phyloP scores from a whole-genome alignment of 1,139 yeast species.

The Sugiyamaella castrensis region DNA sequence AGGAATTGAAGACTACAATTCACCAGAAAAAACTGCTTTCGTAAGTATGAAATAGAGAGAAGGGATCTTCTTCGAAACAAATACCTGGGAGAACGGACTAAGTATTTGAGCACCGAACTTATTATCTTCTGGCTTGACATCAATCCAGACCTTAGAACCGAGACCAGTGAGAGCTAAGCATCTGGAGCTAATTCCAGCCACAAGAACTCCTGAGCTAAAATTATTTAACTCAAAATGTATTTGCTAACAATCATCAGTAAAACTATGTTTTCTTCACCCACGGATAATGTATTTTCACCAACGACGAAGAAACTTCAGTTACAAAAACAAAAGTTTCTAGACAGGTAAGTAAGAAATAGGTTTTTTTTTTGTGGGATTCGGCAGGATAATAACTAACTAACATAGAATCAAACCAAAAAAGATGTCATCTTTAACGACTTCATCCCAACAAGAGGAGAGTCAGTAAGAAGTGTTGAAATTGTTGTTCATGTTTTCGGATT shows the following conservation, averaged over 20 bases:
- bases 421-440: slow-evolving; percentile 6
- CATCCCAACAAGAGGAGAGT: not conserved
- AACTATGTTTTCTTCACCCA: slow-evolving; percentile 28
- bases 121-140: too few species aligned
- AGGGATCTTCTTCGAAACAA: not conserved
- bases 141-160: too few species aligned
- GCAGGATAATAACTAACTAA: slow-evolving; percentile 1
- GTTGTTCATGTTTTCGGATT: too few species aligned
- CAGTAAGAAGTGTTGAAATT: too few species aligned
- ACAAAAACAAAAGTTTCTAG: slow-evolving; percentile 21
- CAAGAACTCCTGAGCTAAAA: too few species aligned
- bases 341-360: slow-evolving; percentile 6
- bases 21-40: slow-evolving; percentile 26
- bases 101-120: too few species aligned
- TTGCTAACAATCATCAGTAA: slow-evolving; percentile 17
- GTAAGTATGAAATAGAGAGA: slow-evolving; percentile 17
- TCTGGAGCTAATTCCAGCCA: too few species aligned
- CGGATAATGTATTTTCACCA: slow-evolving; percentile 29
- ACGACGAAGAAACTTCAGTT: slow-evolving; percentile 26
- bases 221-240: too few species aligned
- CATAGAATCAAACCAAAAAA: slow-evolving; percentile 6
- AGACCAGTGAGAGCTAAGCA: too few species aligned
- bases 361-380: too few species aligned
- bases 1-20: slow-evolving; percentile 20
- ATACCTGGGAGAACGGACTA: too few species aligned